Conservation (phyloP, 768 basidiomycete genomes). For the Serendipita sp. region DNA sequence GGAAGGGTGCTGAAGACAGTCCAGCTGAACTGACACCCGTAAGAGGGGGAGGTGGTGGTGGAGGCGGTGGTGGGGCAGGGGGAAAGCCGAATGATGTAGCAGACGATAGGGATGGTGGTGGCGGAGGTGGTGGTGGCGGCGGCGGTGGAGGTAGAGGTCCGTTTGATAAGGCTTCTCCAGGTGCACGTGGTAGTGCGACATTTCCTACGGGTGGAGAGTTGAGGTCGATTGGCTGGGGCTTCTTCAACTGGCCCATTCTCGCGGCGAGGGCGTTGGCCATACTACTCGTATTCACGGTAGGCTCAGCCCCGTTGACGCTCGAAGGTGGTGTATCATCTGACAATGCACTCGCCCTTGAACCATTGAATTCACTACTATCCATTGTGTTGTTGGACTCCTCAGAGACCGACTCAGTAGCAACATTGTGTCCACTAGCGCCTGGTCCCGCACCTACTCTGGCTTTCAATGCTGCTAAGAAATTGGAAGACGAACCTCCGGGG, state of each 20-base stretch:
- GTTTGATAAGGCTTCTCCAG: constrained; percentile 8
- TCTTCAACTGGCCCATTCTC: neutral
- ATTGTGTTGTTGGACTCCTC: constrained; percentile 1
- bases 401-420: neutral
- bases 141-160: constrained; percentile 18
- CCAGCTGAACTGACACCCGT: constrained; percentile 19
- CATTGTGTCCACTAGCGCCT: neutral
- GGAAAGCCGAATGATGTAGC: constrained; percentile 9
- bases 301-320: neutral
- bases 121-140: constrained; percentile 15
- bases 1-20: constrained; percentile 19
- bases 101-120: constrained; percentile 11
- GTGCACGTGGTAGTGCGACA: neutral
- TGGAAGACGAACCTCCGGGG: neutral
- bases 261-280: neutral
- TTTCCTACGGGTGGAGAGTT: neutral
- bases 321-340: constrained; percentile 5
- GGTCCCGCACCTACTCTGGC: neutral
- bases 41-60: constrained; percentile 16
- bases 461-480: neutral
- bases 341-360: neutral
- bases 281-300: neutral
- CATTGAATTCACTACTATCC: neutral
- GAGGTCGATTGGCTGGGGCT: neutral
- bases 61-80: constrained; percentile 11